Evolutionary conservation across 345 rosid genomes (phyloP), one percentile per base, ranked within the genome.

Genomic region (Citrus glauca): DNA sequence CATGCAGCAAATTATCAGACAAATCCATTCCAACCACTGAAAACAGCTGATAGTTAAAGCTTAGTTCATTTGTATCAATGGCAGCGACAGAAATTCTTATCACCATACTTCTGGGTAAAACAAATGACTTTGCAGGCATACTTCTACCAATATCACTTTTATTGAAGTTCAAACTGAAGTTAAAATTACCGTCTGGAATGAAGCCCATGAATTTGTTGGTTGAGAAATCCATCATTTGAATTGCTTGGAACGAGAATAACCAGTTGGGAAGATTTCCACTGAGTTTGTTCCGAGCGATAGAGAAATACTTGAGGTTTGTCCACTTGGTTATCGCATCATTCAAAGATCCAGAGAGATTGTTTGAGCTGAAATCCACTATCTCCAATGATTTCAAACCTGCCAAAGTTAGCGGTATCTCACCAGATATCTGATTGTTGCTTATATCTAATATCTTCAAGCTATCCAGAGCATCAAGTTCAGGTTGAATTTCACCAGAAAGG

Each of bases 271-370:
- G 84, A 14, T 81, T 88, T 76, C 98, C 98, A 50, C 82, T 82
- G 82, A 95, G 92, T 76, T 84, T 91, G 90, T 95, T 95, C 66
- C 82, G 83, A 10, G 98, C 93, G 11, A 95, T 72, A 66, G 98
- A 93, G 19, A 93, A 88, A 80, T 92, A 93, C 87, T 84, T 89
- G 59, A 95, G 91, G 77, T 89, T 91, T 4, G 88, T 85, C 98
- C 98, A 95, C 82, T 92, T 95, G 74, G 92, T 89, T 57, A 95
- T 90, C 9, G 97, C 98, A 82, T 93, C 98, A 38, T 88, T 95
- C 71, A 95, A 61, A 72, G 84, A 82, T 14, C 98, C 98, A 5
- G 95, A 92, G 66, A 93, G 93, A 84, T 88, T 92, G 83, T 93
- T 95, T 64, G 89, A 89, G 77, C 98, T 90, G 64, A 95, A 87